Conservation (phyloP, 345 rosid species). For the Brassica napus region Da-Ae NC_063438.1:878001-878500, state of each 20-base stretch:
- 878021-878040: conserved; percentile 73
- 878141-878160: conserved; percentile 61
- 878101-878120: conserved; percentile 76
- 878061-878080: conserved; percentile 74
- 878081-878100: conserved; percentile 66
- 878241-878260: conserved; percentile 67
- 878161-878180: conserved; percentile 53
- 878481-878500: conserved; percentile 78
- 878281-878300: conserved; percentile 68
- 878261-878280: conserved; percentile 62
- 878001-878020: conserved; percentile 69
- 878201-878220: conserved; percentile 64
- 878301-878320: conserved; percentile 71
- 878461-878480: conserved; percentile 85
- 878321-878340: conserved; percentile 64
- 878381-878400: conserved; percentile 75
- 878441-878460: conserved; percentile 82
- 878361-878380: conserved; percentile 85
- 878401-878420: conserved; percentile 73
- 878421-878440: conserved; percentile 87
- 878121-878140: conserved; percentile 57
- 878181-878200: conserved; percentile 67
- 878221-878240: conserved; percentile 56
- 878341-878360: conserved; percentile 77
- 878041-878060: conserved; percentile 89